phyloP scores from a whole-genome alignment of 78 protist genomes.

The Planoprotostelium fungivorum region DNA sequence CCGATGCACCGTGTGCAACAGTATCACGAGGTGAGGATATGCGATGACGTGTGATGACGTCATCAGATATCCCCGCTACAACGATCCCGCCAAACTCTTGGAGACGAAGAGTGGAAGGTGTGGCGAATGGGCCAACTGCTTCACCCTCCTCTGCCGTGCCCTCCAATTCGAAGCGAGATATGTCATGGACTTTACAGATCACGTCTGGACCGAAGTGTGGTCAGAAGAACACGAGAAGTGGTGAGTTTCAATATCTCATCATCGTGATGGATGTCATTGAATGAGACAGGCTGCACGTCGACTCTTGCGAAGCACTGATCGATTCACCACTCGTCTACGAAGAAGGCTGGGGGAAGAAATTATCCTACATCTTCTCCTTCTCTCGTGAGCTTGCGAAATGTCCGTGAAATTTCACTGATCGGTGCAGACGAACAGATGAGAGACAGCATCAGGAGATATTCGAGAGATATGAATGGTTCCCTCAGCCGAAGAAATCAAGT shows the following conservation, averaged over 20 bases:
- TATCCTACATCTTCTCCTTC: slow-evolving; percentile 77
- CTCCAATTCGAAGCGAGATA: slow-evolving; percentile 69
- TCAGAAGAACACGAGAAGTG: slow-evolving; percentile 33
- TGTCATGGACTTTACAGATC: slow-evolving; percentile 86
- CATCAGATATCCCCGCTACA: slow-evolving; percentile 78
- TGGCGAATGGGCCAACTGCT: slow-evolving; percentile 89
- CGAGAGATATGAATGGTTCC: slow-evolving; percentile 3
- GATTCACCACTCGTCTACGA: slow-evolving; percentile 74
- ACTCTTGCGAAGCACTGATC: slow-evolving; percentile 55
- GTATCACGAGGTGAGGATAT: not conserved
- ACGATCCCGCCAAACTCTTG: slow-evolving; percentile 54
- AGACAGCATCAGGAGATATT: slow-evolving; percentile 55
- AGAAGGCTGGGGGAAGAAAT: slow-evolving; percentile 85
- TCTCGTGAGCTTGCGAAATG: slow-evolving; percentile 5
- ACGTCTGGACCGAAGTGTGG: slow-evolving; percentile 87
- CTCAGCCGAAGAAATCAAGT: slow-evolving; percentile 5
- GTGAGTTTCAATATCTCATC: no score
- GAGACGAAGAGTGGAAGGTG: slow-evolving; percentile 82
- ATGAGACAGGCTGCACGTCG: slow-evolving; percentile 60
- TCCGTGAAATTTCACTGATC: not conserved
- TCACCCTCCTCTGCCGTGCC: slow-evolving; percentile 60
- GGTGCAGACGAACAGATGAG: slow-evolving; percentile 26
- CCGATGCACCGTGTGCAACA: slow-evolving; percentile 46
- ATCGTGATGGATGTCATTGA: no score
- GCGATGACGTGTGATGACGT: not conserved